A percentile compares a stretch with the other conserved stretches of the same genome.
These are phyloP conservation scores for Kockiozyma suomiensis DNA, from an alignment of 805 yeast species.

Conservation along the genomic window DNA sequence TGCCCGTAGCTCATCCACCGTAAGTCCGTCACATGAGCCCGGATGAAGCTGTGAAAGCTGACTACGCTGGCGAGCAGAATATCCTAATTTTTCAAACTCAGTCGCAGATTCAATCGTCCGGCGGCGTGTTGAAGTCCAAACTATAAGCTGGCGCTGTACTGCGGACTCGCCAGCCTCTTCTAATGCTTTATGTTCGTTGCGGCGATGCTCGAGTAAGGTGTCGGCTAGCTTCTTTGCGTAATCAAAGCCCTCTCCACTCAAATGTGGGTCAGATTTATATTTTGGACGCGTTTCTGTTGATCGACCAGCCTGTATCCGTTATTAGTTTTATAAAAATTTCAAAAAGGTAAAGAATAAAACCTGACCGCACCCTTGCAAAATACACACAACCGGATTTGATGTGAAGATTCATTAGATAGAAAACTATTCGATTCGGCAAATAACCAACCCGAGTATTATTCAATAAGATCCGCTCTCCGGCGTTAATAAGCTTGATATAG, in stretches of 20 bases:
- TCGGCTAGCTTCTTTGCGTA: conserved; percentile 68
- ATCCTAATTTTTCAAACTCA: conserved; percentile 63
- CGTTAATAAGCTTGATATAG: conserved; percentile 84
- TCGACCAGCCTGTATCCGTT: conserved; percentile 42
- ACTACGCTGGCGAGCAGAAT: conserved; percentile 71
- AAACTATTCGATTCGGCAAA: conserved; percentile 84
- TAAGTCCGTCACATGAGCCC: conserved; percentile 76
- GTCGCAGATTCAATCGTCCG: conserved; percentile 81
- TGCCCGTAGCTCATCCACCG: conserved; percentile 58
- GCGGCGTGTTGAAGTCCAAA: conserved; percentile 94
- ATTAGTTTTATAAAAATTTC: background rate
- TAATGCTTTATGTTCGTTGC: conserved; percentile 23
- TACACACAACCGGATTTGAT: conserved; percentile 88
- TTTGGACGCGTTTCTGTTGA: conserved; percentile 54
- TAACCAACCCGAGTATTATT: conserved; percentile 86
- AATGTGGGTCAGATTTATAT: conserved; percentile 76
- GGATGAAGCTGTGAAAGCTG: conserved; percentile 88
- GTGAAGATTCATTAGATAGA: conserved; percentile 87
- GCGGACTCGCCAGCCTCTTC: conserved; percentile 11
- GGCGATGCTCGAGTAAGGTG: conserved; percentile 52
- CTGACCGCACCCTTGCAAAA: conserved; percentile 85
- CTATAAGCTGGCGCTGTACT: conserved; percentile 53
- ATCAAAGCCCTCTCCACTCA: conserved; percentile 69
- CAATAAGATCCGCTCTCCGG: conserved; percentile 80
- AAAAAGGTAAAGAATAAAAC: conserved; percentile 49